A percentile compares a stretch with the other conserved stretches of the same genome.
Evolutionary conservation across 768 basidiomycete genomes (phyloP).

Genomic region (Tricholoma sp.): DNA sequence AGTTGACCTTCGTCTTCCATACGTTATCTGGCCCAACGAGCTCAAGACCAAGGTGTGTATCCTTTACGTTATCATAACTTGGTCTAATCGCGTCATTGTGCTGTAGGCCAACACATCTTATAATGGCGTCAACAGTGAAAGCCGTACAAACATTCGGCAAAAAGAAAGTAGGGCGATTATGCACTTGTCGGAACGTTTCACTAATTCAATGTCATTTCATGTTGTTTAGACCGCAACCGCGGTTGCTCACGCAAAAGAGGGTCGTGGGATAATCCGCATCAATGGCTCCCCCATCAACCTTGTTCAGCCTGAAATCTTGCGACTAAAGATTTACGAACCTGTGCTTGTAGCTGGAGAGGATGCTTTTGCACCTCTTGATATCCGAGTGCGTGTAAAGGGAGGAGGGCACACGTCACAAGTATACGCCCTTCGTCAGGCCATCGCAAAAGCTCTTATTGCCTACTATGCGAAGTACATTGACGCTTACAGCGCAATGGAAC

Average conservation of each 20-base stretch:
- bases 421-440: constrained; percentile 98
- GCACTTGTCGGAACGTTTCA: constrained; percentile 7
- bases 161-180: constrained; percentile 82
- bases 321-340: constrained; percentile 98
- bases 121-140: constrained; percentile 72
- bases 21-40: constrained; percentile 38
- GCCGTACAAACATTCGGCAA: constrained; percentile 99
- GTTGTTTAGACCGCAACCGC: constrained; percentile 85
- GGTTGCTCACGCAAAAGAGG: constrained; percentile 94
- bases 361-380: constrained; percentile 81
- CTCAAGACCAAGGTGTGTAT: constrained; percentile 36
- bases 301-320: constrained; percentile 91
- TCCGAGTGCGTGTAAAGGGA: constrained; percentile 96
- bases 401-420: constrained; percentile 99
- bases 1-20: constrained; percentile 22
- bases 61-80: background rate
- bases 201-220: constrained; percentile 1
- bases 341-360: constrained; percentile 92
- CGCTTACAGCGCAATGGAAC: constrained; percentile 92
- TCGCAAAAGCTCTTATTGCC: constrained; percentile 95
- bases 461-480: constrained; percentile 99
- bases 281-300: constrained; percentile 97
- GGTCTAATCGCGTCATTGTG: constrained; percentile 14
- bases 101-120: constrained; percentile 28
- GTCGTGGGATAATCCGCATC: constrained; percentile 92